A percentile compares a stretch with the other conserved stretches of the same genome.
Evolutionary conservation across 1,284 basidiomycete genomes (phyloP).

Genomic region (Austroboletus olivaceoglutinosus): DNA sequence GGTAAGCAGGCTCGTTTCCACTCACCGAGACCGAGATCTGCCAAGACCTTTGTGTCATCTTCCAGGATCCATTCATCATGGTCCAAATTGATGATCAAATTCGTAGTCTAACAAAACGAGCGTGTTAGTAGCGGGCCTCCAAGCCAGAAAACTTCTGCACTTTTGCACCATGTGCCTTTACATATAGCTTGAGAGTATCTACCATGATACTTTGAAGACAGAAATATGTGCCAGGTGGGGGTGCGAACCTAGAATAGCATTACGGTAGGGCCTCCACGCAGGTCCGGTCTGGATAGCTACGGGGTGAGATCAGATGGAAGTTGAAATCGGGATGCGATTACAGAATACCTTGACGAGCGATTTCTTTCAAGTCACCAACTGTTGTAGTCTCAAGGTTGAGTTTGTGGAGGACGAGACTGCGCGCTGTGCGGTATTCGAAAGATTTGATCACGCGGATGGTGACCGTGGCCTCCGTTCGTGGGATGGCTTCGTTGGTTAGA

Average conservation of each 20-base stretch:
- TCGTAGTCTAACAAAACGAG: constrained; percentile 67
- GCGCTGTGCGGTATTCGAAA: constrained; percentile 90
- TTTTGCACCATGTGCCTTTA: constrained; percentile 92
- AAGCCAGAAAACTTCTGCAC: constrained; percentile 36
- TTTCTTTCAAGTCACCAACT: constrained; percentile 74
- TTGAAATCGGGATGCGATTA: constrained; percentile 1
- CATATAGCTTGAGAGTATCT: constrained; percentile 96
- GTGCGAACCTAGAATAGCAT: constrained; percentile 59
- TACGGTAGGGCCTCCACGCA: constrained; percentile 87
- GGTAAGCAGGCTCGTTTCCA: constrained; percentile 6
- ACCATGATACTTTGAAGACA: constrained; percentile 3
- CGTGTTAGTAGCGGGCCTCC: background rate
- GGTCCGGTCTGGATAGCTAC: constrained; percentile 69
- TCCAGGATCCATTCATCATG: constrained; percentile 89
- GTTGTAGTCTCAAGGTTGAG: constrained; percentile 80
- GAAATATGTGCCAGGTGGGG: background rate
- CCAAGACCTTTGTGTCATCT: constrained; percentile 64
- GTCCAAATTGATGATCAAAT: constrained; percentile 94
- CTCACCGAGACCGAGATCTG: constrained; percentile 73
- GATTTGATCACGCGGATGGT: constrained; percentile 96
- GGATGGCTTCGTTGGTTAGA: constrained; percentile 64
- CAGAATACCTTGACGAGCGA: constrained; percentile 57
- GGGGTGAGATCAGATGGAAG: constrained; percentile 11
- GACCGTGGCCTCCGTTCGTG: constrained; percentile 73
- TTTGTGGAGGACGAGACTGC: constrained; percentile 80